These are phyloP conservation scores for Pulicaria dysenterica DNA, from an alignment of 129 eudicot genomes.

Conservation along the genomic window DNA sequence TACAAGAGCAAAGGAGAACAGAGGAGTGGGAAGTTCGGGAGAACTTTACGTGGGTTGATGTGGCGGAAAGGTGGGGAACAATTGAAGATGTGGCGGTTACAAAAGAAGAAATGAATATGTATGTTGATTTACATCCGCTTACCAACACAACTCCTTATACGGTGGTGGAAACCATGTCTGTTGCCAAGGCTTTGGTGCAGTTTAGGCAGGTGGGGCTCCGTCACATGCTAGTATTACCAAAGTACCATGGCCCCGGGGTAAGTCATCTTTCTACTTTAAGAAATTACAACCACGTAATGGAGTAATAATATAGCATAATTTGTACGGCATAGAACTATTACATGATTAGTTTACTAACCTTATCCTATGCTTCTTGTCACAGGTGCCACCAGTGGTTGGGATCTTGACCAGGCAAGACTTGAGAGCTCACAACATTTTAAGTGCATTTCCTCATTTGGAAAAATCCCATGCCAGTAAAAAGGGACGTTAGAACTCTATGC, in stretches of 20 bases:
- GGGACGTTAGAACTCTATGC: conserved; percentile 36
- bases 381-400: conserved; percentile 93
- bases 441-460: conserved; percentile 64
- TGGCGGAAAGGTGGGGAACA: conserved; percentile 72
- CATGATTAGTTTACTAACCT: conserved; percentile 36
- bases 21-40: conserved; percentile 89
- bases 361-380: conserved; percentile 31
- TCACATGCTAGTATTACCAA: conserved; percentile 86
- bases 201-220: conserved; percentile 96
- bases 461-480: conserved; percentile 58
- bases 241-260: conserved; percentile 75
- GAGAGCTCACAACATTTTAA: conserved; percentile 86
- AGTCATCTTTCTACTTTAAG: conserved; percentile 20
- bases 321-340: not conserved
- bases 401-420: conserved; percentile 96
- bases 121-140: conserved; percentile 86
- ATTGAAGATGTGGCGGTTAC: conserved; percentile 78
- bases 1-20: conserved; percentile 66
- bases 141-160: conserved; percentile 93
- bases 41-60: conserved; percentile 72
- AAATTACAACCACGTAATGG: not conserved
- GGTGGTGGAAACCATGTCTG: conserved; percentile 85
- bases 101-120: conserved; percentile 87
- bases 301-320: not conserved
- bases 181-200: conserved; percentile 93